Evolutionary conservation across 2,329 filamentous ascomycete genomes (phyloP), one percentile per base, ranked within the genome.

Genomic region (Alternaria arborescens): DNA sequence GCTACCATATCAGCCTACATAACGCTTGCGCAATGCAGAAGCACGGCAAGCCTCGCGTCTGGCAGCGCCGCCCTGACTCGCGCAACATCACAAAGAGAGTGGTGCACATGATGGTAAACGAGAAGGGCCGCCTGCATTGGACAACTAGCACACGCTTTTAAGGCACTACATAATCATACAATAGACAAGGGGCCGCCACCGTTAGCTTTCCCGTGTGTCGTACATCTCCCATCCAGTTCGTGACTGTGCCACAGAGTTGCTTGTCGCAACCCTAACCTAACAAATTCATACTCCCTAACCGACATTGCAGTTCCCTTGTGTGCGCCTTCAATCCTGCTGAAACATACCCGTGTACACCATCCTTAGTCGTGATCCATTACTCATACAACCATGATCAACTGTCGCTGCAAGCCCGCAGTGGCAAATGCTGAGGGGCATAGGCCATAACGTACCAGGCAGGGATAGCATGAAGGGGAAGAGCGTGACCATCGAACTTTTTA

Each of bases 131-230:
- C 70, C 69, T 72, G 67, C 69, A 70, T 71, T 72, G 54, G 32
- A 55, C 58, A 66, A 71, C 61, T 69, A 72, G 58, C 68, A 65
- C 55, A 61, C 64, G 65, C 63, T 70, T 71, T 70, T 68, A 38
- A 59, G 63, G 67, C 61, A 69, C 69, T 77, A 75, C 70, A 72
- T 78, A 77, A 73, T 77, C 69, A 76, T 77, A 78, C 75, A 78
- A 69, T 65, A 42, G 65, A 76, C 73, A 74, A 71, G 55, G 63
- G 65, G 61, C 73, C 73, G 60, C 73, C 72, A 62, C 71, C 68
- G 62, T 72, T 67, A 74, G 58, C 62, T 67, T 62, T 61, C 52
- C 52, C 55, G 43, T 32, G 41, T 43, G 38, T 50, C 47, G 24
- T 50, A 46, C 48, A 43, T 65, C 61, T 54, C 41, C 66, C 44